Evolutionary conservation across 1,284 basidiomycete genomes (phyloP), one percentile per base, ranked within the genome.

Genomic region (Leccinum pallidistipes): DNA sequence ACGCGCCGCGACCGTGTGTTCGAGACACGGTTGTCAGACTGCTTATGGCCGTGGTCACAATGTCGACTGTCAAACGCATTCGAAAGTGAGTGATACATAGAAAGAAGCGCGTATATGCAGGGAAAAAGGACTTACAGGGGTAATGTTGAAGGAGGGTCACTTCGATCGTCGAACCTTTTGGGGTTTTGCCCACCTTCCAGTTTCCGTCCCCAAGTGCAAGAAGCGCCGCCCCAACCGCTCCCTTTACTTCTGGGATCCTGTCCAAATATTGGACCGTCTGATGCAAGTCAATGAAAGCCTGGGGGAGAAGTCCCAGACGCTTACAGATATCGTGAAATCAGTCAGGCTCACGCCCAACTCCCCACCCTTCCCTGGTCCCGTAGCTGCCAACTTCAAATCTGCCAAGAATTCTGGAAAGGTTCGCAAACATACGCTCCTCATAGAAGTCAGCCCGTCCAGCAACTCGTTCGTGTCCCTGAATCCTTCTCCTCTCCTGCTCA

Each of bases 391-490:
- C 72, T 89, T 90, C 69, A 93, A 76, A 69, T 92, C 90, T 6
- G 86, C 89, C 53, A 93, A 71, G 66, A 90, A 86, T 68, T 93
- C 91, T 0, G 91, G 91, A 74, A 93, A 93, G 58, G 88, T 90
- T 47, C 91, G 79, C 62, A 92, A 73, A 67, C 89, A 91, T 2
- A 91, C 79, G 0, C 81, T 83, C 11, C 88, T 79, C 5, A 93
- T 76, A 10, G 82, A 76, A 57, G 85, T 83, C 8, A 91, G 66
- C 0, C 85, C 86, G 11, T 92, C 90, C 66, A 84, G 87, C 54
- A 90, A 74, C 68, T 90, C 89, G 66, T 90, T 91, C 47, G 83
- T 81, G 40, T 84, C 84, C 60, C 79, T 72, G 18, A 77, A 78
- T 0, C 79, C 78, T 12, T 71, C 72, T 16, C 71, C 74, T 63